These are phyloP conservation scores for Skeletonema menzelii DNA, from an alignment of 108 stramenopile species.

Conservation along the genomic window DNA sequence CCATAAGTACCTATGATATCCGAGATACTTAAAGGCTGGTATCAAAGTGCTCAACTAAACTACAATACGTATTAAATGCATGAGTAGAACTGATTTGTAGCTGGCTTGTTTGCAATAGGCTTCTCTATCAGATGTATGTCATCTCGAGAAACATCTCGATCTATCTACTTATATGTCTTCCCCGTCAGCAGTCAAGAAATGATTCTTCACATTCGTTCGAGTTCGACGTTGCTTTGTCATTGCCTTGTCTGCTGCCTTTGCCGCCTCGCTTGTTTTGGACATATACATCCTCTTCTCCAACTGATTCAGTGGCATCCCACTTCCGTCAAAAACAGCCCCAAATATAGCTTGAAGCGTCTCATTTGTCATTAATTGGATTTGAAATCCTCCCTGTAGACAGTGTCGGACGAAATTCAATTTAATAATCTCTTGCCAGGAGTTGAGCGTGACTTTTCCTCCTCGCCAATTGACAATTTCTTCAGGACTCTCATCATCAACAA, in stretches of 20 bases:
- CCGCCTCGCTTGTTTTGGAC: conserved; percentile 75
- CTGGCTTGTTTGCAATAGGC: too few relatives aligned
- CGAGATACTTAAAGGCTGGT: too few relatives aligned
- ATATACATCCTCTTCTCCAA: conserved; percentile 75
- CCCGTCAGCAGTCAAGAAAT: conserved; percentile 75
- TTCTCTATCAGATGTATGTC: too few relatives aligned
- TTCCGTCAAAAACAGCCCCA: conserved; percentile 52
- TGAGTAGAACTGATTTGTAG: too few relatives aligned
- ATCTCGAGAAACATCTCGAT: too few relatives aligned
- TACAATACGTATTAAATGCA: too few relatives aligned
- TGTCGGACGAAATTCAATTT: conserved; percentile 82
- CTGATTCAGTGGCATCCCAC: conserved; percentile 49
- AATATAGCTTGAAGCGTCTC: conserved; percentile 77
- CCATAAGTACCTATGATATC: too few relatives aligned
- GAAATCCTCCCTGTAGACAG: conserved; percentile 85
- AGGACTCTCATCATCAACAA: conserved; percentile 78
- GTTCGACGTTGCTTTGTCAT: conserved; percentile 62
- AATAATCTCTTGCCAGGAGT: conserved; percentile 72
- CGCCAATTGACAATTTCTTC: conserved; percentile 63
- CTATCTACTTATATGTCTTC: conserved; percentile 58
- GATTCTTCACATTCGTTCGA: conserved; percentile 80
- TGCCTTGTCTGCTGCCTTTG: conserved; percentile 68
- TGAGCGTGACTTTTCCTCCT: conserved; percentile 63
- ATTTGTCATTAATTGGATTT: conserved; percentile 80
- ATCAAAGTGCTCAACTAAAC: too few relatives aligned